Evolutionary conservation across 2,329 filamentous ascomycete genomes (phyloP), one percentile per base, ranked within the genome.

Genomic region (Sarocladium oryzae): DNA sequence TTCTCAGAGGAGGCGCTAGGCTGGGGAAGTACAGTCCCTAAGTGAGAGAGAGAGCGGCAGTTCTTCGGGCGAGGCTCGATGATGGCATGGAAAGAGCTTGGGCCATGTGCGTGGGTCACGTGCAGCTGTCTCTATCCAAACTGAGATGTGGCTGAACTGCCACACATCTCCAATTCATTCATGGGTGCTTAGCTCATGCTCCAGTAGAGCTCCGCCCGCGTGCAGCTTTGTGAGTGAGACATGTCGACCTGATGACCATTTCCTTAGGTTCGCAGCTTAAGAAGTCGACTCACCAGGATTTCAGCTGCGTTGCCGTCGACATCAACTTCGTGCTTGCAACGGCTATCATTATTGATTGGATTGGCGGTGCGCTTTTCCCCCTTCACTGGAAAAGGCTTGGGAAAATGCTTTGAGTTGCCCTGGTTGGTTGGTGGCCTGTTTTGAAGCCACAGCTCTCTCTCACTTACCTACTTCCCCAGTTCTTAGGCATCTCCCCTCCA

Each of bases 221-320:
- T 43, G 23, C 40, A 43, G 40, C 40, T 43, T 6, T 21, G 23
- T 43, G 40, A 43, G 40, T 43, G 40, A 43, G 40, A 43, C 40
- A 43, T 28, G 23, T 4, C 16, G 40, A 43, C 23, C 40, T 43
- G 40, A 43, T 43, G 40, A 43, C 40, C 40, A 43, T 15, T 37
- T 8, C n/a, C 8, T 37, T 37, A 15, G 7, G 13, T 30, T 30
- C 28, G 28, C 28, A 30, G 28, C 28, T 30, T 30, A 7, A 30
- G 28, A n/a, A n/a, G n/a, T n/a, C n/a, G n/a, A n/a, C n/a, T n/a
- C n/a, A n/a, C n/a, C n/a, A n/a, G n/a, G n/a, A n/a, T n/a, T n/a
- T n/a, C n/a, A n/a, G n/a, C n/a, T n/a, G n/a, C n/a, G n/a, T n/a
- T n/a, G n/a, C n/a, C n/a, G n/a, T n/a, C 28, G 28, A 30, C 28